Percentiles rank a stretch among this genome's conserved stretches.
phyloP scores from a whole-genome alignment of 1,139 yeast genomes.

The Saccharomycopsis crataegensis region DNA sequence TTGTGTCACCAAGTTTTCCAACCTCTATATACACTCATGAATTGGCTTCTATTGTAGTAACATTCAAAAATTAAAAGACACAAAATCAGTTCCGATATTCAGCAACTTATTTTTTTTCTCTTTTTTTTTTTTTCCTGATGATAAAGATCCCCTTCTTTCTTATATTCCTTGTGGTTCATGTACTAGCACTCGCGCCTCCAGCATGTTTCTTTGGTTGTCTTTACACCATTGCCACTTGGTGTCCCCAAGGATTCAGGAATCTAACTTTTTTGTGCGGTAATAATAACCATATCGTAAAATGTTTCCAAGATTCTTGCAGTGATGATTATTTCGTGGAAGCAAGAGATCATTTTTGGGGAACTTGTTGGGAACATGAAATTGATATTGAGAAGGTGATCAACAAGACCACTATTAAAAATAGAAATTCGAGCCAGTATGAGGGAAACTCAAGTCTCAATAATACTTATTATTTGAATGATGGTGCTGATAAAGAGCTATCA shows the following conservation, averaged over 20 bases:
- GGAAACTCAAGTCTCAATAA: neutral
- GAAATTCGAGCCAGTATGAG: neutral
- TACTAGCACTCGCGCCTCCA: constrained; percentile 5
- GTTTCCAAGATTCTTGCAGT: constrained; percentile 12
- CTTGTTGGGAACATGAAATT: constrained; percentile 12
- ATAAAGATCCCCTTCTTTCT: too few species aligned
- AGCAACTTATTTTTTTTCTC: too few species aligned
- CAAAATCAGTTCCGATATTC: too few species aligned
- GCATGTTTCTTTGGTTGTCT: constrained; percentile 12
- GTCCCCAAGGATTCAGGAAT: constrained; percentile 2
- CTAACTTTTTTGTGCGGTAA: constrained; percentile 15
- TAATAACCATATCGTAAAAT: constrained; percentile 11
- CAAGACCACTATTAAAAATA: constrained; percentile 7
- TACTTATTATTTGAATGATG: neutral
- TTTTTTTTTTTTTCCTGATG: too few species aligned
- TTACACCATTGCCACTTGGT: constrained; percentile 12
- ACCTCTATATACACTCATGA: too few species aligned
- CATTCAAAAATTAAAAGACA: too few species aligned
- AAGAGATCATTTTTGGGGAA: constrained; percentile 16
- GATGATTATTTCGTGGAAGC: constrained; percentile 1
- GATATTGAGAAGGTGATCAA: constrained; percentile 10
- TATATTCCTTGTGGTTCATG: neutral
- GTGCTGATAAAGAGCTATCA: neutral
- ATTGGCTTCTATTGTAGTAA: too few species aligned
- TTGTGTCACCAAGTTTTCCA: too few species aligned